These are phyloP conservation scores for Berkeleyomyces rouxiae DNA, from an alignment of 2,329 filamentous ascomycete genomes.

Conservation along the genomic window DNA sequence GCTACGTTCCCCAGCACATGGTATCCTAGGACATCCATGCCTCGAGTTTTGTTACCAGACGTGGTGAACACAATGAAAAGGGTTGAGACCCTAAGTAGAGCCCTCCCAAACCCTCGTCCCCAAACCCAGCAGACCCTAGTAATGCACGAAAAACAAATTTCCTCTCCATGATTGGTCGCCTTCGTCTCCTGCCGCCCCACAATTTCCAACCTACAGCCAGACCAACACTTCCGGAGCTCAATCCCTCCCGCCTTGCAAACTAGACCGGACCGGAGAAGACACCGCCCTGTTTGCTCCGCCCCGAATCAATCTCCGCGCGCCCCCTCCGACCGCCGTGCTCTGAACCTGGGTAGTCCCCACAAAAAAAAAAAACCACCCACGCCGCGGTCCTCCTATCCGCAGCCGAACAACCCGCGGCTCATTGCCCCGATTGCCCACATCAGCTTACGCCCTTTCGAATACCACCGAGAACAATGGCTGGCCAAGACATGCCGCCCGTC, in stretches of 20 bases:
- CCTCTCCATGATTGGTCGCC: not conserved
- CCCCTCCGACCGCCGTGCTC: not conserved
- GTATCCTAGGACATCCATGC: not conserved
- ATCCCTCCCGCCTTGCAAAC: not conserved
- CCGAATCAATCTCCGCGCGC: not conserved
- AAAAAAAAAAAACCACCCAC: not conserved
- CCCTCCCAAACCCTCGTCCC: not conserved
- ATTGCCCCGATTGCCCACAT: too few relatives aligned
- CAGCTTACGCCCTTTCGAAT: not conserved
- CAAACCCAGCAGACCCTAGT: not conserved
- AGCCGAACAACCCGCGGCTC: not conserved
- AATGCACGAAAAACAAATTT: not conserved
- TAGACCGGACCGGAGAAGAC: not conserved
- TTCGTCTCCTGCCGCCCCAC: not conserved
- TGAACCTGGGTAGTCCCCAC: not conserved
- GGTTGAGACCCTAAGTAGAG: not conserved
- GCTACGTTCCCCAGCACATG: not conserved
- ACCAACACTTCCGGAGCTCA: not conserved
- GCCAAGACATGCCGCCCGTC: constrained; percentile 83
- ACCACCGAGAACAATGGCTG: constrained; percentile 4
- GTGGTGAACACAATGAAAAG: not conserved
- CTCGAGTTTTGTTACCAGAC: not conserved
- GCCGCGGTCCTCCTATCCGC: not conserved
- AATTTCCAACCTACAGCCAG: not conserved
- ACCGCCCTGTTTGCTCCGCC: not conserved